Evolutionary conservation across 2,329 filamentous ascomycete genomes (phyloP).

Genomic region (Phoma sp.): DNA sequence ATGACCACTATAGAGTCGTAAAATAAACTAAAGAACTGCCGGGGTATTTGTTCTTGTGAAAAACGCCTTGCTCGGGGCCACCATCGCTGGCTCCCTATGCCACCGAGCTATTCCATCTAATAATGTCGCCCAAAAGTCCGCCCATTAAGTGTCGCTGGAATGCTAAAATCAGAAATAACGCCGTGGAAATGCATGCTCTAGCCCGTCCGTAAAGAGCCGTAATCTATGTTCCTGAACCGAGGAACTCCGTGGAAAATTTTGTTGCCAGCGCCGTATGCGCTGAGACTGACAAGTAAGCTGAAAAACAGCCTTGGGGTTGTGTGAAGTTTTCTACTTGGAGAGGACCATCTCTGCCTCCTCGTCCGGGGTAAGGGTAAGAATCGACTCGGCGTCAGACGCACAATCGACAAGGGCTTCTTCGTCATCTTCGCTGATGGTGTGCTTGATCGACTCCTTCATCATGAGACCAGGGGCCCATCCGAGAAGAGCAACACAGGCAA

Average conservation of each 20-base stretch:
- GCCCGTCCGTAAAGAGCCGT: constrained; percentile 6
- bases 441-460: constrained; percentile 69
- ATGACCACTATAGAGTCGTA: not conserved
- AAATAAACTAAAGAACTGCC: constrained; percentile 15
- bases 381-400: constrained; percentile 40
- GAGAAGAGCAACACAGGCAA: constrained; percentile 73
- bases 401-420: constrained; percentile 42
- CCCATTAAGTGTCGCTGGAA: constrained; percentile 13
- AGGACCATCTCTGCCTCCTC: constrained; percentile 37
- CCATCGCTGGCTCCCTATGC: constrained; percentile 26
- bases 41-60: constrained; percentile 33
- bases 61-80: constrained; percentile 33
- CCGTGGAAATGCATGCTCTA: constrained; percentile 16
- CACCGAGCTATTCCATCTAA: constrained; percentile 25
- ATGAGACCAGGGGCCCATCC: constrained; percentile 61
- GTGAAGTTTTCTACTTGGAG: constrained; percentile 30
- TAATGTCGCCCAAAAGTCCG: constrained; percentile 11
- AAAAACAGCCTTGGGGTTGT: not conserved
- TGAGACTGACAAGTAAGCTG: not conserved
- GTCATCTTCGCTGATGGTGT: constrained; percentile 29
- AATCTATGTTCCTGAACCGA: constrained; percentile 11
- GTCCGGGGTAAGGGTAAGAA: constrained; percentile 42
- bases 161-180: not conserved
- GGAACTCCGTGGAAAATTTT: constrained; percentile 13
- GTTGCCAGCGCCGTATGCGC: constrained; percentile 5